These are phyloP conservation scores for Cladophialophora chaetospira DNA, from an alignment of 2,329 filamentous ascomycete species.

Conservation along the genomic window DNA sequence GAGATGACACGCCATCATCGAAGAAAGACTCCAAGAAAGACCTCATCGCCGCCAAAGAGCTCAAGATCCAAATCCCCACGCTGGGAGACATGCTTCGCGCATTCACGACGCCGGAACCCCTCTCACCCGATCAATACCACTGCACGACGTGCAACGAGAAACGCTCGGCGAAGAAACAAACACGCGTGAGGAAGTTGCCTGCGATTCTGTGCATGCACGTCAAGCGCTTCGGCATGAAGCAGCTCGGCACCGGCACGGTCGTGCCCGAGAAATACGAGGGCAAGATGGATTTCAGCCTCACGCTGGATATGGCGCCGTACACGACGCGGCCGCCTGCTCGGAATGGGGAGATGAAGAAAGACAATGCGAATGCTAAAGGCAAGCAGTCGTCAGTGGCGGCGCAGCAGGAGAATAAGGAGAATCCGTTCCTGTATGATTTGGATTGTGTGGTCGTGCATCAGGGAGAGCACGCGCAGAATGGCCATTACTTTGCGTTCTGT, in stretches of 20 bases:
- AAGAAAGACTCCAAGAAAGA: constrained; percentile 8
- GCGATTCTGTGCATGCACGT: constrained; percentile 90
- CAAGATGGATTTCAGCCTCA: constrained; percentile 79
- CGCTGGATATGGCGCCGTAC: constrained; percentile 88
- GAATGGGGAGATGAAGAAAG: constrained; percentile 32
- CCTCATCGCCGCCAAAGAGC: constrained; percentile 26
- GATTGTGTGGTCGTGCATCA: constrained; percentile 90
- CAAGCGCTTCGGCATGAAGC: constrained; percentile 55
- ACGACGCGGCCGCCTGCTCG: constrained; percentile 62
- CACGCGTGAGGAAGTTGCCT: constrained; percentile 80
- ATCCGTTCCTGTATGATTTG: constrained; percentile 78
- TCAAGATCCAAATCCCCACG: constrained; percentile 51
- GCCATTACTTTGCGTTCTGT: constrained; percentile 90
- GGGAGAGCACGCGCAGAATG: constrained; percentile 72
- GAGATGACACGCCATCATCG: neutral
- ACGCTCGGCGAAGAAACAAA: constrained; percentile 75
- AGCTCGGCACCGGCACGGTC: constrained; percentile 16
- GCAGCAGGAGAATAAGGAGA: constrained; percentile 37
- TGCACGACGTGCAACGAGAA: constrained; percentile 77
- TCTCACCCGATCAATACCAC: constrained; percentile 69
- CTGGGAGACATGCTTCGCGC: constrained; percentile 79
- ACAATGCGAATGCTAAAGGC: constrained; percentile 10
- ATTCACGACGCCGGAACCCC: constrained; percentile 80
- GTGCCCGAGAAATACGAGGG: constrained; percentile 77
- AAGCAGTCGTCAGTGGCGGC: neutral